These are phyloP conservation scores for Liquidambar formosana DNA, from an alignment of 164 flowering plant species.

Conservation along the genomic window DNA sequence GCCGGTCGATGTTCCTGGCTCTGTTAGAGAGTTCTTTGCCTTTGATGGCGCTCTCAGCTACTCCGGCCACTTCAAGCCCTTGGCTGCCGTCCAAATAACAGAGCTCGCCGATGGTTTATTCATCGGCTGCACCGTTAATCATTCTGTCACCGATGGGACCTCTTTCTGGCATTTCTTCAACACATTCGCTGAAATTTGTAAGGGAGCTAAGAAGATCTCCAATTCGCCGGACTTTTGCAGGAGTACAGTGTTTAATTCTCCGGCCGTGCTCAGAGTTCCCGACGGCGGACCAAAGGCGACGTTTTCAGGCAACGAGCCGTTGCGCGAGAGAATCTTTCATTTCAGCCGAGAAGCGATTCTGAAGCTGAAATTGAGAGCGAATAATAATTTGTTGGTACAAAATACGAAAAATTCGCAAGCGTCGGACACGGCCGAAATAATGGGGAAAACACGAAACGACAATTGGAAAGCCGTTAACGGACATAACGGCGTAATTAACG, in stretches of 20 bases:
- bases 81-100: slow-evolving; percentile 76
- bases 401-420: background rate
- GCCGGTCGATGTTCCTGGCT: slow-evolving; percentile 41
- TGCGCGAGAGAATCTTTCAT: slow-evolving; percentile 74
- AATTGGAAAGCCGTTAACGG: slow-evolving; percentile 29
- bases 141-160: slow-evolving; percentile 83
- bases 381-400: slow-evolving; percentile 6
- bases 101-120: slow-evolving; percentile 78
- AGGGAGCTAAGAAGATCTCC: slow-evolving; percentile 39
- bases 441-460: slow-evolving; percentile 53
- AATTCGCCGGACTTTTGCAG: slow-evolving; percentile 56
- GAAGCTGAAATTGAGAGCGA: slow-evolving; percentile 59
- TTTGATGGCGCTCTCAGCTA: slow-evolving; percentile 60
- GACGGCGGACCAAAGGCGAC: slow-evolving; percentile 63
- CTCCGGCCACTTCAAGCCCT: slow-evolving; percentile 63
- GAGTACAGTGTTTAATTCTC: slow-evolving; percentile 55
- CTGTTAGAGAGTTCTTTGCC: slow-evolving; percentile 54
- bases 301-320: slow-evolving; percentile 53
- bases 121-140: slow-evolving; percentile 74
- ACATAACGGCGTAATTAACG: slow-evolving; percentile 21
- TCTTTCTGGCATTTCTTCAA: slow-evolving; percentile 94
- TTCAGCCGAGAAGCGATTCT: slow-evolving; percentile 62
- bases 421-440: slow-evolving; percentile 23
- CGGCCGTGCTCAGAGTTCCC: slow-evolving; percentile 61
- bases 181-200: slow-evolving; percentile 58